Conservation (phyloP, 495 filamentous ascomycete genomes). For the Jackrogersella minutella region DNA sequence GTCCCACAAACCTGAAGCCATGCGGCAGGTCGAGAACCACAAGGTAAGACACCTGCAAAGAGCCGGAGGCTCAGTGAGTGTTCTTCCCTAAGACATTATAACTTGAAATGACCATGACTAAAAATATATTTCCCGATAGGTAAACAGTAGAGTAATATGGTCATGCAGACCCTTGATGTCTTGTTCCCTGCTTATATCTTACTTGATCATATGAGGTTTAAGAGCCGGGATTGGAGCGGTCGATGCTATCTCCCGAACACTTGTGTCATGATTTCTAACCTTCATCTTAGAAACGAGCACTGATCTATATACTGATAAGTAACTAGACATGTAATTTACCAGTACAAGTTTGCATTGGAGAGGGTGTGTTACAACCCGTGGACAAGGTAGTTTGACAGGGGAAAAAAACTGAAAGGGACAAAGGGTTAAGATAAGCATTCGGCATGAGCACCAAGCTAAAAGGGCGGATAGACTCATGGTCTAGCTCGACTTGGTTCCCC, state of each 20-base stretch:
- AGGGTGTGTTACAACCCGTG: constrained; percentile 18
- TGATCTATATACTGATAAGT: not conserved
- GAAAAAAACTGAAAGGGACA: not conserved
- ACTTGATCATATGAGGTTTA: constrained; percentile 11
- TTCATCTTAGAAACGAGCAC: not conserved
- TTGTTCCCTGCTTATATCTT: not conserved
- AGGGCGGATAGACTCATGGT: not conserved
- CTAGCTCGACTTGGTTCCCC: not conserved
- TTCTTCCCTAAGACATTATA: not conserved
- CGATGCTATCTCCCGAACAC: not conserved
- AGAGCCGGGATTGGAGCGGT: not conserved
- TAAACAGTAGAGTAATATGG: not conserved
- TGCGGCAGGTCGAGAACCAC: not conserved
- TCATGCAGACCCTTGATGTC: not conserved
- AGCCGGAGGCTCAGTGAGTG: not conserved
- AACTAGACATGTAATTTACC: not conserved
- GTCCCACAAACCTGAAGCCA: not conserved
- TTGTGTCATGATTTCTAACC: not conserved
- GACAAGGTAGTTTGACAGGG: constrained; percentile 25
- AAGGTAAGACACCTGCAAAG: not conserved
- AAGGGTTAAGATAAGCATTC: constrained; percentile 14
- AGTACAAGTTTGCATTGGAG: not conserved
- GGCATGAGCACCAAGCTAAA: not conserved
- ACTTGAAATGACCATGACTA: not conserved
- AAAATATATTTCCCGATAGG: not conserved